Conservation (phyloP, 2,329 filamentous ascomycete genomes). For the Cladosporium austrohemisphaericum region DNA sequence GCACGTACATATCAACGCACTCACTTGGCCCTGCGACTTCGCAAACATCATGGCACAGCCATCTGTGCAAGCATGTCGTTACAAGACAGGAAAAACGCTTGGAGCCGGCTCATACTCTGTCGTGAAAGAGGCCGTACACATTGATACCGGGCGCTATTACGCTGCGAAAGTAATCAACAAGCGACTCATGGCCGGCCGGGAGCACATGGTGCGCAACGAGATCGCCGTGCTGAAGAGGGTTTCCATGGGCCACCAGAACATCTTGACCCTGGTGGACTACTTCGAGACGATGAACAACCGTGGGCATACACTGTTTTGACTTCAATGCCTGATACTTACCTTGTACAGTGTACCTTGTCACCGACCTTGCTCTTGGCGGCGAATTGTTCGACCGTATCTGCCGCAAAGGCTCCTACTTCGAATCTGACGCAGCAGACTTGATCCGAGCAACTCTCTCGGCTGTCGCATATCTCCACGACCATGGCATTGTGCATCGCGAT, state of each 20-base stretch:
- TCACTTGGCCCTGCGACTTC: too few relatives aligned
- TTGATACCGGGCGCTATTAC: constrained; percentile 96
- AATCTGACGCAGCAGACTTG: constrained; percentile 91
- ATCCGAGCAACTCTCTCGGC: constrained; percentile 92
- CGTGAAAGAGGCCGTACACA: constrained; percentile 98
- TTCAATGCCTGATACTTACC: constrained; percentile 9
- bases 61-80: constrained; percentile 71
- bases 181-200: constrained; percentile 90
- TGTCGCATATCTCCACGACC: constrained; percentile 97
- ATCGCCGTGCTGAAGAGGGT: constrained; percentile 96
- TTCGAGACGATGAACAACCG: constrained; percentile 99
- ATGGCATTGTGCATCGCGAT: constrained; percentile 97
- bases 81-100: constrained; percentile 97
- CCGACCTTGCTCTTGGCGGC: constrained; percentile 90
- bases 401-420: constrained; percentile 96
- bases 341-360: constrained; percentile 78
- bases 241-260: constrained; percentile 99
- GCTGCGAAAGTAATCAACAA: constrained; percentile 99
- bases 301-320: constrained; percentile 35
- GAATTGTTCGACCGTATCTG: constrained; percentile 98
- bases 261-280: constrained; percentile 95
- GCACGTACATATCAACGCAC: too few relatives aligned
- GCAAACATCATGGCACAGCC: constrained; percentile 21
- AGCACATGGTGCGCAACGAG: constrained; percentile 99
- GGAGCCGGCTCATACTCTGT: constrained; percentile 97